Conservation (phyloP, 768 basidiomycete species). For the Naganishia friedmannii region DNA sequence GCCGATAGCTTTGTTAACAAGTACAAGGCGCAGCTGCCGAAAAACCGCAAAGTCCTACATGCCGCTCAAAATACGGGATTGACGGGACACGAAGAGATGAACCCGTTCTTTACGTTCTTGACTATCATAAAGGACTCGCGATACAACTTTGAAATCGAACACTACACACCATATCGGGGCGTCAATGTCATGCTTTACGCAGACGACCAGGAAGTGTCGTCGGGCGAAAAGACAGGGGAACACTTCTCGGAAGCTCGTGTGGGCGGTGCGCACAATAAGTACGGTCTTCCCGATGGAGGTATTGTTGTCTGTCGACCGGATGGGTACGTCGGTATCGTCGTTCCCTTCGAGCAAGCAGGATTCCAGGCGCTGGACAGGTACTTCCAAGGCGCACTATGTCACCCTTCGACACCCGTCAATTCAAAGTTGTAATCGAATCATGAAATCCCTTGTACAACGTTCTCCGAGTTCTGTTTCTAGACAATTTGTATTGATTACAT, state of each 20-base stretch:
- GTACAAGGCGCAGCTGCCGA: slow-evolving; percentile 25
- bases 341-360: slow-evolving; percentile 39
- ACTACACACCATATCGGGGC: slow-evolving; percentile 25
- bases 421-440: slow-evolving; percentile 23
- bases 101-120: slow-evolving; percentile 32
- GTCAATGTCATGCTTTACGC: slow-evolving; percentile 33
- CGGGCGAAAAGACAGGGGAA: slow-evolving; percentile 30
- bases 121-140: slow-evolving; percentile 31
- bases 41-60: slow-evolving; percentile 30
- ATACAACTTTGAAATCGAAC: slow-evolving; percentile 32
- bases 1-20: slow-evolving; percentile 24
- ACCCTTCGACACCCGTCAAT: neutral
- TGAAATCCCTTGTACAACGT: slow-evolving; percentile 21
- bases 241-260: slow-evolving; percentile 18
- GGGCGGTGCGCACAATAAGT: slow-evolving; percentile 32
- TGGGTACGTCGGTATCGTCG: slow-evolving; percentile 49
- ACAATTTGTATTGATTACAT: slow-evolving; percentile 18
- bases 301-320: slow-evolving; percentile 51
- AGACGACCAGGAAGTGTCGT: slow-evolving; percentile 26
- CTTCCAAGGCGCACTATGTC: slow-evolving; percentile 37
- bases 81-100: slow-evolving; percentile 30
- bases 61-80: slow-evolving; percentile 31
- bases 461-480: neutral
- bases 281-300: slow-evolving; percentile 36
- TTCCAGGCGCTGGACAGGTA: slow-evolving; percentile 44